phyloP scores from a whole-genome alignment of 2,329 filamentous ascomycete genomes.

The Orbilia ellipsospora region DNA sequence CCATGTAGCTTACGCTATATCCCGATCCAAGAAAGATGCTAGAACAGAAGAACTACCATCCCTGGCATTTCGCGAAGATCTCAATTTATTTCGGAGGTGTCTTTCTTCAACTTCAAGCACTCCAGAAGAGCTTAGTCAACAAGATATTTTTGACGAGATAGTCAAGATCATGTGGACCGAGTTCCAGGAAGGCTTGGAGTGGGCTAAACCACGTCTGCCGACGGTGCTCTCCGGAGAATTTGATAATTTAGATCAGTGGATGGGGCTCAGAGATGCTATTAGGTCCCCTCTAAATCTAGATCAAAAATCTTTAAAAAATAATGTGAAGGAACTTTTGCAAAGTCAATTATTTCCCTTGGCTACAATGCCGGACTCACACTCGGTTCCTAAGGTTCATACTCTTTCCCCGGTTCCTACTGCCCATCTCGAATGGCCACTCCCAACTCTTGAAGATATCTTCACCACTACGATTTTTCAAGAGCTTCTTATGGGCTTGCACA shows the following conservation, averaged over 20 bases:
- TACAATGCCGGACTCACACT: no score
- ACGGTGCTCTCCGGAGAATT: no score
- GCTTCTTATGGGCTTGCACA: not conserved
- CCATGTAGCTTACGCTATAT: conserved; percentile 41
- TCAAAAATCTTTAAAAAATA: no score
- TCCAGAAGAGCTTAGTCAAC: not conserved
- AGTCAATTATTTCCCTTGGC: no score
- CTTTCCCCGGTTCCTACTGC: not conserved
- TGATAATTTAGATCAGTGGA: no score
- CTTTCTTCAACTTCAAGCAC: not conserved
- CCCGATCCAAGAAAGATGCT: conserved; percentile 12
- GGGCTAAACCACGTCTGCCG: not conserved
- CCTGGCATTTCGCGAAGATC: conserved; percentile 13
- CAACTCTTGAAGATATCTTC: not conserved
- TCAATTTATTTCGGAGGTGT: conserved; percentile 18
- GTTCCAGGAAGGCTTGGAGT: conserved; percentile 23
- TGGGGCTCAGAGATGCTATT: no score
- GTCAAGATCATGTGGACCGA: conserved; percentile 28
- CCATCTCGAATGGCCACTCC: not conserved
- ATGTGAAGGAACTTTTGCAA: no score
- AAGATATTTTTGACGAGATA: conserved; percentile 39
- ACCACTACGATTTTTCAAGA: conserved; percentile 17
- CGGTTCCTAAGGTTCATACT: no score
- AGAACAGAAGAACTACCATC: conserved; percentile 4
- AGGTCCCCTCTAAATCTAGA: no score